These are phyloP conservation scores for Byssothecium circinans DNA, from an alignment of 2,329 filamentous ascomycete genomes.

Conservation along the genomic window DNA sequence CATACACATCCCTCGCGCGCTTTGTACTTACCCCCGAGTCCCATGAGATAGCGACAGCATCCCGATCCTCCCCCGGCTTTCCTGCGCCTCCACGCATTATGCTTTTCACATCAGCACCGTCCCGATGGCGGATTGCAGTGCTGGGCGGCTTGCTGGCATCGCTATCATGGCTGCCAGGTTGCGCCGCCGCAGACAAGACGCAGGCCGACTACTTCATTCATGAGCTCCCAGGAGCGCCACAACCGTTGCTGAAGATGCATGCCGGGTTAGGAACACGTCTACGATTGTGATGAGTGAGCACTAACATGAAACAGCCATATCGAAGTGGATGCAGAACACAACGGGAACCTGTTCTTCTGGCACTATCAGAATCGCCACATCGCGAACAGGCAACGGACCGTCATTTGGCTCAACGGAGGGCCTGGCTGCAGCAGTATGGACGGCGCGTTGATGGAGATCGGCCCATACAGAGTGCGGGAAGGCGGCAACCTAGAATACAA, in stretches of 20 bases:
- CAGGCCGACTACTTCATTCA: conserved; percentile 90
- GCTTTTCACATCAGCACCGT: conserved; percentile 28
- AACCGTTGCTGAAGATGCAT: conserved; percentile 90
- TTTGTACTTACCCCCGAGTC: not conserved
- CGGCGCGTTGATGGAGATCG: conserved; percentile 93
- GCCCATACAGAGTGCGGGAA: conserved; percentile 84
- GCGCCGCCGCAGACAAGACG: conserved; percentile 53
- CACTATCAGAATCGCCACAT: conserved; percentile 96
- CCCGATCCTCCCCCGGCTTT: conserved; percentile 21
- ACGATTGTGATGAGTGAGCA: conserved; percentile 12
- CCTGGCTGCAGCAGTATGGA: conserved; percentile 98
- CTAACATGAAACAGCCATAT: conserved; percentile 68
- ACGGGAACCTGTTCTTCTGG: conserved; percentile 98
- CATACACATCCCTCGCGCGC: not conserved
- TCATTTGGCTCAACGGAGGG: conserved; percentile 96
- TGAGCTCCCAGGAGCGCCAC: conserved; percentile 80
- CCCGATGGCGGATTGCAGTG: conserved; percentile 38
- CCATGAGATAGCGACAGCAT: conserved; percentile 41
- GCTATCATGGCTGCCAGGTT: conserved; percentile 35
- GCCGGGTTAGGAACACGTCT: conserved; percentile 72
- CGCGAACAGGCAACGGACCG: conserved; percentile 83
- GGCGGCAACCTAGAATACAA: conserved; percentile 74
- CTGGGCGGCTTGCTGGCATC: conserved; percentile 35
- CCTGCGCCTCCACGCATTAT: conserved; percentile 19
- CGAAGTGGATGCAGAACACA: conserved; percentile 79